Base-by-base conservation (phyloP, 1,284 basidiomycete genomes). In the Austroboletus olivaceoglutinosus region DNA sequence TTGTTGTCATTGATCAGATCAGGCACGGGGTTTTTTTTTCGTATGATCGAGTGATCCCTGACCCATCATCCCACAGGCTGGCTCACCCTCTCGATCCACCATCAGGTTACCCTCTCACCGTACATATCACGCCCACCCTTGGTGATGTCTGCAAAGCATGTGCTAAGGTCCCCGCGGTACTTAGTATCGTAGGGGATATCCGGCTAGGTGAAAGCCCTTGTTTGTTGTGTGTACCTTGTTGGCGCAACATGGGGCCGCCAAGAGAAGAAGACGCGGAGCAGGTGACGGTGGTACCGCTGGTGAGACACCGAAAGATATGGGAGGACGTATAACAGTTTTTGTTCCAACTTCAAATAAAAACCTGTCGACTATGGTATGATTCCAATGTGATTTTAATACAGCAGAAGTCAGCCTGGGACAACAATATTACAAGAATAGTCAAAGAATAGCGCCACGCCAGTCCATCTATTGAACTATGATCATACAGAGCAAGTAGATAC, bases 131-230 rank as follows among this genome's bases (percentile, higher is more conserved):
- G 0, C 85, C 86, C 3, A 67, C 76, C n/a, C 69, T 80, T 16
- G 68, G 82, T 18, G 80, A 84, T 51, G 60, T 81, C 13, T 91
- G 89, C 62, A 80, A 83, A 45, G 80, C 76, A 22, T 91, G 89
- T 59, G 64, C 71, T 39, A 86, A 81, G 64, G 80, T 85, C 3
- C 86, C 89, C 2, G 88, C 89, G 0, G 71, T 78, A 2, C 74
- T 79, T 59, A 80, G 86, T 9, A 68, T 91, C 31, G 71, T 82
- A 19, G 83, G 82, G 16, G 89, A 91, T 67, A 69, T 83, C 4
- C 76, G 89, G 36, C 69, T 91, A 6, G 86, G 85, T 11, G 87
- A 91, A 64, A 88, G 81, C 57, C 89, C 88, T 16, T 88, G 83
- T 64, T 58, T 86, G 22, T 62, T 91, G 41, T 91, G 89, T 64